A percentile compares a stretch with the other conserved stretches of the same genome.
Conservation (phyloP, 305 asterid species). For the Solanum hybrid region DNA sequence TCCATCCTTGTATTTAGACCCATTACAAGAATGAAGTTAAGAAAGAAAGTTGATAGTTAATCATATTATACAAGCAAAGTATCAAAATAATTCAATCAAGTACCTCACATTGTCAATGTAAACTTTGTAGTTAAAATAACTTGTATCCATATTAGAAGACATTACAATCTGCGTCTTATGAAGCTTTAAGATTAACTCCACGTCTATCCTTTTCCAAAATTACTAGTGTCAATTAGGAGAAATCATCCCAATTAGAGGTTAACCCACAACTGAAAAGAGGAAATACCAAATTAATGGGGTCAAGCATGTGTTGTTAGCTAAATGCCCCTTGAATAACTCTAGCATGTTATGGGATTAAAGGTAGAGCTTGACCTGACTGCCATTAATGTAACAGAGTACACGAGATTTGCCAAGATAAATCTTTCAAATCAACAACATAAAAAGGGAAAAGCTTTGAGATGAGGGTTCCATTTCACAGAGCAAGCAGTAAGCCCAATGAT, state of each 20-base stretch:
- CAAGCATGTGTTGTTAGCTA: background rate
- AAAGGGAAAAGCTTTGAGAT: background rate
- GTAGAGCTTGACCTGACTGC: background rate
- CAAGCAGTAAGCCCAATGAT: background rate
- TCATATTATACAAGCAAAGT: background rate
- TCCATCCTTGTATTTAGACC: constrained; percentile 40
- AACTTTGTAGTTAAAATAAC: background rate
- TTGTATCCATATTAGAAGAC: background rate
- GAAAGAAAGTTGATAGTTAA: background rate
- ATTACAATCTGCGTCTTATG: background rate
- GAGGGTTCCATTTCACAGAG: background rate
- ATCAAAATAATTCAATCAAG: constrained; percentile 1
- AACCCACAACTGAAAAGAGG: background rate
- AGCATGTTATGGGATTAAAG: background rate
- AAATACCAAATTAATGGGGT: background rate
- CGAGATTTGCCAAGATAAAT: background rate
- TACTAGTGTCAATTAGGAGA: background rate
- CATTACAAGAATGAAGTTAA: background rate
- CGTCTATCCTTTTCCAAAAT: background rate
- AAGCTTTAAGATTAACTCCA: background rate
- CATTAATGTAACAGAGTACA: background rate
- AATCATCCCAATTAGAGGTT: background rate
- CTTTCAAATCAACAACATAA: background rate
- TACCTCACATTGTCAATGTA: background rate
- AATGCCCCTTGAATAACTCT: background rate